Conservation (phyloP, 495 filamentous ascomycete genomes). For the Hypoxylon trugodes region DNA sequence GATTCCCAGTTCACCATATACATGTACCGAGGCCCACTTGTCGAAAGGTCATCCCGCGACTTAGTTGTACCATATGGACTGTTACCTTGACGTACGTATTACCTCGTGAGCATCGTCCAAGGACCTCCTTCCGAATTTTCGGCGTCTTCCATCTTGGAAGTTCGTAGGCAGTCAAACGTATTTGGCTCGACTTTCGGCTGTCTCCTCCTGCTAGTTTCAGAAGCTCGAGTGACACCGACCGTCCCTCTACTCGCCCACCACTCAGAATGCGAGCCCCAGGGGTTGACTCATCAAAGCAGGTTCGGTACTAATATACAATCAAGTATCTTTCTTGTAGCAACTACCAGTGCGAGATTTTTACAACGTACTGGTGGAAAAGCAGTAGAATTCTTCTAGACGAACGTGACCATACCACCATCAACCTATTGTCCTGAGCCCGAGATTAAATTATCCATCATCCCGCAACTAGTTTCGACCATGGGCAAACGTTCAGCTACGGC, state of each 20-base stretch:
- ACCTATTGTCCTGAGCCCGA: neutral
- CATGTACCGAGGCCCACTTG: constrained; percentile 33
- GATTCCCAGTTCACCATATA: constrained; percentile 20
- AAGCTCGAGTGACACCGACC: constrained; percentile 39
- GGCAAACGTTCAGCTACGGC: constrained; percentile 43
- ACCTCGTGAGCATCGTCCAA: constrained; percentile 32
- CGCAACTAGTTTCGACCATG: constrained; percentile 43
- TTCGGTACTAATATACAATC: constrained; percentile 34
- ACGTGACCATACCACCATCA: constrained; percentile 19
- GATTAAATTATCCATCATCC: constrained; percentile 23
- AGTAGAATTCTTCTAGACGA: constrained; percentile 16
- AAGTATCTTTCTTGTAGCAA: constrained; percentile 33
- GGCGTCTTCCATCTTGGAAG: constrained; percentile 39
- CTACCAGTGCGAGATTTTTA: constrained; percentile 38
- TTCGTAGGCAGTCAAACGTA: constrained; percentile 18
- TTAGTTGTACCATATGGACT: constrained; percentile 30
- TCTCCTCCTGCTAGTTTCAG: constrained; percentile 37
- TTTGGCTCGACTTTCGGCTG: constrained; percentile 31
- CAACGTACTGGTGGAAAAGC: constrained; percentile 22
- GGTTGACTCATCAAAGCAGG: constrained; percentile 40
- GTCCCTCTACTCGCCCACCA: constrained; percentile 30
- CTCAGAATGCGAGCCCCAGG: constrained; percentile 34
- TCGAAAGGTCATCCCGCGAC: constrained; percentile 33
- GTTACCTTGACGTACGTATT: constrained; percentile 25
- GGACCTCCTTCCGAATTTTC: constrained; percentile 28